Evolutionary conservation across 192 early-diverging fungal species (phyloP).

Genomic region (Backusella mclennaniae): DNA sequence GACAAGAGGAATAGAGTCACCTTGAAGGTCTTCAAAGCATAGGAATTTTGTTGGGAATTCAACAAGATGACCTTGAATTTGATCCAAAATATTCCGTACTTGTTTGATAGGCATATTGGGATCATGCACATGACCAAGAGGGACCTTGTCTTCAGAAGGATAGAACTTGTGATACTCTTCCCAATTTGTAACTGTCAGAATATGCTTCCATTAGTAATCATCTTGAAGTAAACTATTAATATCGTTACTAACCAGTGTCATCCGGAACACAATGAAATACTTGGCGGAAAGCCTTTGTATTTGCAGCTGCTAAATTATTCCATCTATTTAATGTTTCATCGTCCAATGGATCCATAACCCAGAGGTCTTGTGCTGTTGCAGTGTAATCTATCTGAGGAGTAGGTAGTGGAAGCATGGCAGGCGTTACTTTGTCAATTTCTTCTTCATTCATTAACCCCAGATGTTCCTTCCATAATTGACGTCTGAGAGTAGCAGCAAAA

Average conservation of each 20-base stretch:
- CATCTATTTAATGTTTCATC: conserved; percentile 63
- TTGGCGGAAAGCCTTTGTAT: conserved; percentile 71
- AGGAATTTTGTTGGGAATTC: conserved; percentile 51
- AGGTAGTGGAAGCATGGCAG: conserved; percentile 26
- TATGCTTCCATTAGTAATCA: no score
- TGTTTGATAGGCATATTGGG: conserved; percentile 35
- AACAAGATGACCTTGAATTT: conserved; percentile 51
- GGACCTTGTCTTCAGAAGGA: conserved; percentile 37
- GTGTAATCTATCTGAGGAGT: conserved; percentile 29
- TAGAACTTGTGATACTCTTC: conserved; percentile 46
- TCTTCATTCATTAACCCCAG: conserved; percentile 64
- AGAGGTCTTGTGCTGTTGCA: conserved; percentile 26
- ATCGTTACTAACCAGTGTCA: conserved; percentile 43
- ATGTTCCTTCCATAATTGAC: conserved; percentile 80
- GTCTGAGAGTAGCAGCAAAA: conserved; percentile 70
- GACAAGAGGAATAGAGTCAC: conserved; percentile 21
- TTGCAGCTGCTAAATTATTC: conserved; percentile 58
- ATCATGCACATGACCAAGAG: conserved; percentile 43
- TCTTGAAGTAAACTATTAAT: no score
- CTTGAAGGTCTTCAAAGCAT: conserved; percentile 41
- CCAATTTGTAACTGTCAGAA: conserved; percentile 32
- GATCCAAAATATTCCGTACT: conserved; percentile 31
- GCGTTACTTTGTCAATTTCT: conserved; percentile 34
- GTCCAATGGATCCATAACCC: conserved; percentile 67
- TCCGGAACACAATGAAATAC: conserved; percentile 88